phyloP scores from a whole-genome alignment of 1,284 basidiomycete genomes.

The Rhizoctonia solani region DNA sequence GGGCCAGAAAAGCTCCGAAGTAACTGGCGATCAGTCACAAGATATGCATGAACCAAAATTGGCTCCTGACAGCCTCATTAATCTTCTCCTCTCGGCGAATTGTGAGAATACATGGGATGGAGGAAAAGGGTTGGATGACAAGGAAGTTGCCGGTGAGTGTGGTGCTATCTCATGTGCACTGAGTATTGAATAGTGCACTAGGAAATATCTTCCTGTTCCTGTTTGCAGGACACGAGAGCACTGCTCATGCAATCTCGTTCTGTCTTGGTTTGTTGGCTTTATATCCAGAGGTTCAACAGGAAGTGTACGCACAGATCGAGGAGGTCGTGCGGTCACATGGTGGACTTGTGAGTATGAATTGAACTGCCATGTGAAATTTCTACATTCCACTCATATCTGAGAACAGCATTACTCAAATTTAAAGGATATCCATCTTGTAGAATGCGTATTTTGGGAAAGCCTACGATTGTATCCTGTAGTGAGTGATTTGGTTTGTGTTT shows the following conservation, averaged over 20 bases:
- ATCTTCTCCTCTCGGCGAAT: background rate
- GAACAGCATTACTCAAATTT: conserved; percentile 35
- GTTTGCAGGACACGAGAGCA: conserved; percentile 34
- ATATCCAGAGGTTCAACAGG: conserved; percentile 25
- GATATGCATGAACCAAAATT: background rate
- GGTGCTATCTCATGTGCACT: too few species aligned
- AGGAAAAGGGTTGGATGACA: background rate
- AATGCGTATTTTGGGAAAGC: conserved; percentile 21
- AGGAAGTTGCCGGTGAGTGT: conserved; percentile 8
- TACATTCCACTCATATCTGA: background rate
- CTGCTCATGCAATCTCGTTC: conserved; percentile 29
- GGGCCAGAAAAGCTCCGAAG: background rate
- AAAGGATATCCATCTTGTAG: conserved; percentile 18
- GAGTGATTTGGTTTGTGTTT: background rate
- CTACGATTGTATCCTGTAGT: conserved; percentile 35
- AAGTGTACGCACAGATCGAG: conserved; percentile 30
- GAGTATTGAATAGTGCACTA: background rate
- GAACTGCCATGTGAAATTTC: background rate
- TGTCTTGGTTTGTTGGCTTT: conserved; percentile 26
- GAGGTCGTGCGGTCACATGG: conserved; percentile 10
- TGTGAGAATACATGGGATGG: background rate
- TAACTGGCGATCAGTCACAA: background rate
- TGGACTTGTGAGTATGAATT: conserved; percentile 1
- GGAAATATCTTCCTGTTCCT: conserved; percentile 16
- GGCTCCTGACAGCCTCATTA: conserved; percentile 8